Percentiles rank a stretch among this genome's conserved stretches.
Conservation (phyloP, 257 asterid species). For the Rehmannia glutinosa region DNA sequence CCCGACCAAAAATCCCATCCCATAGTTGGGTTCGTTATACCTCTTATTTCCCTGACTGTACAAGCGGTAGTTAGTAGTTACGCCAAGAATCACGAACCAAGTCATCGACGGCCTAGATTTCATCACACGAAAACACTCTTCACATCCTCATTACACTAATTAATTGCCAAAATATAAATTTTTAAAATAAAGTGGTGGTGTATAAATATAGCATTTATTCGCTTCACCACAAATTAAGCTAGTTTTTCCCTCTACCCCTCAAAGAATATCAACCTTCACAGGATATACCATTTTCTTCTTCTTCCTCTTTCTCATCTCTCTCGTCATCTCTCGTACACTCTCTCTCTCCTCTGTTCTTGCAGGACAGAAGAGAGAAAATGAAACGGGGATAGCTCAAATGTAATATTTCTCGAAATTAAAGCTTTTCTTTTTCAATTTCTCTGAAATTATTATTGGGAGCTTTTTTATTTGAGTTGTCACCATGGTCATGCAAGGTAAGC, state of each 20-base stretch:
- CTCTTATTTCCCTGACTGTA: background rate
- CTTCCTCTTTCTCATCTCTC: background rate
- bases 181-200: background rate
- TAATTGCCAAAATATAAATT: background rate
- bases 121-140: background rate
- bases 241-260: constrained; percentile 25
- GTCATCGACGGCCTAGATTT: constrained; percentile 16
- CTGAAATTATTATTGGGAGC: background rate
- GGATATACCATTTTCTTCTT: constrained; percentile 30
- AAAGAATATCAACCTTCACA: constrained; percentile 46
- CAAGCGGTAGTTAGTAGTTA: constrained; percentile 33
- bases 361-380: constrained; percentile 31
- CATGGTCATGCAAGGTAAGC: constrained; percentile 38
- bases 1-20: background rate
- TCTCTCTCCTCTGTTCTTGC: constrained; percentile 30
- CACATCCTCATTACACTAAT: background rate
- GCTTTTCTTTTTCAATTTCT: background rate
- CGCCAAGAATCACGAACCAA: constrained; percentile 40
- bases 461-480: constrained; percentile 14
- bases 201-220: constrained; percentile 39
- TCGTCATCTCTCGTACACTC: constrained; percentile 5
- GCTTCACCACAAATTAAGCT: constrained; percentile 29
- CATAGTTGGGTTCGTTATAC: constrained; percentile 21
- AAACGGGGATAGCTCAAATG: constrained; percentile 17
- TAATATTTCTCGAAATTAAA: constrained; percentile 11